Evolutionary conservation across 305 asterid genomes (phyloP).

Genomic region (Fraxinus floribunda): DNA sequence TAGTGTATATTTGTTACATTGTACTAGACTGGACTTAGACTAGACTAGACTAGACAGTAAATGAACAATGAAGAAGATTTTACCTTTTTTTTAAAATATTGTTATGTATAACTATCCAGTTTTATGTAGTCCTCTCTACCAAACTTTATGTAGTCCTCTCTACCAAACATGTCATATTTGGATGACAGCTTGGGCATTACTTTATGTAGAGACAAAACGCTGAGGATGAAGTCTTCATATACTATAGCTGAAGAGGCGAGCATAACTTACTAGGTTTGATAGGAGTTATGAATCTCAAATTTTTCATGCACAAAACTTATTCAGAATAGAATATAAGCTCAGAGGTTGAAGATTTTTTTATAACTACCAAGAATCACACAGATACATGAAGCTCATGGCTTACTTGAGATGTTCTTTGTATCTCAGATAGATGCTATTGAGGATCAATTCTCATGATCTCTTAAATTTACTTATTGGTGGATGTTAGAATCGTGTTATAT

Average conservation of each 20-base stretch:
- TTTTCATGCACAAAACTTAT: neutral
- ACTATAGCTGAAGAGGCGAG: neutral
- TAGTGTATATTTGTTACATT: neutral
- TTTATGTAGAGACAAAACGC: neutral
- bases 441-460: neutral
- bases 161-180: neutral
- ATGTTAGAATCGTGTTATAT: neutral
- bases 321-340: neutral
- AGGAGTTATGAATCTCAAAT: neutral
- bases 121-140: neutral
- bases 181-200: neutral
- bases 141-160: neutral
- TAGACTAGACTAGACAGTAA: neutral
- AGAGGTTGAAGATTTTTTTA: neutral
- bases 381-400: neutral
- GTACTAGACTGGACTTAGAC: neutral
- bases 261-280: neutral
- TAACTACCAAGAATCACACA: neutral
- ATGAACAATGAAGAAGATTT: neutral
- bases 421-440: neutral
- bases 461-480: neutral
- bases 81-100: neutral
- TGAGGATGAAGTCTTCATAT: neutral
- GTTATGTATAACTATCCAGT: neutral
- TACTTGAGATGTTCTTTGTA: neutral